Percentiles rank a stretch among this genome's conserved stretches.
Conservation (phyloP, 2,329 filamentous ascomycete species). For the Pseudogymnoascus sp. region DNA sequence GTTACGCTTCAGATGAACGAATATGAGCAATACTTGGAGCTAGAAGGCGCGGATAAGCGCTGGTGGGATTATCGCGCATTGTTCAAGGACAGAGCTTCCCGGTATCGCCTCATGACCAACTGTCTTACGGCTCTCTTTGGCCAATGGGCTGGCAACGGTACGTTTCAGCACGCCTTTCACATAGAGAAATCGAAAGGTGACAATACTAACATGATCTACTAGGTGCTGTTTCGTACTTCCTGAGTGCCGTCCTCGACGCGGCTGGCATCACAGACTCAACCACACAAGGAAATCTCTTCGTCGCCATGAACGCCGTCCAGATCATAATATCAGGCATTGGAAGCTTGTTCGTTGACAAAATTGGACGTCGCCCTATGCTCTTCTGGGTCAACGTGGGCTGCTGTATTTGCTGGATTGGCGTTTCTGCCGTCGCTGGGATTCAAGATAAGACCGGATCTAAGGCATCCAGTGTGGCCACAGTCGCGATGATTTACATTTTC, state of each 20-base stretch:
- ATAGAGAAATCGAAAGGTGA: not conserved
- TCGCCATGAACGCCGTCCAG: slow-evolving; percentile 47
- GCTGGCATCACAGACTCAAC: slow-evolving; percentile 41
- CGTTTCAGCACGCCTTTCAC: not conserved
- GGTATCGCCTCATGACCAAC: slow-evolving; percentile 43
- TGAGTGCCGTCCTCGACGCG: slow-evolving; percentile 41
- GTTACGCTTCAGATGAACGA: slow-evolving; percentile 41
- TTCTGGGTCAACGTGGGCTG: slow-evolving; percentile 41
- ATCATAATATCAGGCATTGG: slow-evolving; percentile 47
- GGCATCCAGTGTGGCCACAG: slow-evolving; percentile 21
- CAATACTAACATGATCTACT: not conserved
- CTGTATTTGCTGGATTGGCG: slow-evolving; percentile 42
- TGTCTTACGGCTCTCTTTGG: slow-evolving; percentile 32
- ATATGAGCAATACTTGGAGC: slow-evolving; percentile 39
- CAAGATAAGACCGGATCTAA: slow-evolving; percentile 28
- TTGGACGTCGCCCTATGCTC: slow-evolving; percentile 50
- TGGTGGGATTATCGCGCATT: slow-evolving; percentile 49
- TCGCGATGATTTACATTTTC: slow-evolving; percentile 36
- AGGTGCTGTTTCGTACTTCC: slow-evolving; percentile 41
- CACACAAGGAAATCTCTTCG: slow-evolving; percentile 42
- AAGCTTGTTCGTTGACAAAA: slow-evolving; percentile 44
- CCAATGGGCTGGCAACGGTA: slow-evolving; percentile 23
- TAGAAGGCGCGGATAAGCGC: slow-evolving; percentile 42
- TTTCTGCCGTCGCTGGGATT: slow-evolving; percentile 38
- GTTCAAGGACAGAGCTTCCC: slow-evolving; percentile 39